Percentiles rank a stretch among this genome's conserved stretches.
Evolutionary conservation across 2,329 filamentous ascomycete species (phyloP).

Genomic region (Sclerotinia sclerotiorum): DNA sequence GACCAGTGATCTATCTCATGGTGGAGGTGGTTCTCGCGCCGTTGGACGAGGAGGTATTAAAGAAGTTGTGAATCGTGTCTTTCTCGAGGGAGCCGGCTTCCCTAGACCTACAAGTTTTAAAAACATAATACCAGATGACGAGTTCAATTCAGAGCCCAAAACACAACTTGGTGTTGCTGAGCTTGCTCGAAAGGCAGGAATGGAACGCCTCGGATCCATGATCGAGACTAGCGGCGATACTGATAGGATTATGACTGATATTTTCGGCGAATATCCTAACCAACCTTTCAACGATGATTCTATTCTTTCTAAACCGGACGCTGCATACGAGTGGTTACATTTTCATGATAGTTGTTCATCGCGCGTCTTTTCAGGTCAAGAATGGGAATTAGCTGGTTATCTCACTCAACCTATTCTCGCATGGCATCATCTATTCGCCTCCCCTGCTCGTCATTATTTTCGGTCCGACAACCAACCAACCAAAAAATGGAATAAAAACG

Average conservation of each 20-base stretch:
- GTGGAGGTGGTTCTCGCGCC: slow-evolving; percentile 69
- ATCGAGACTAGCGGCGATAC: slow-evolving; percentile 76
- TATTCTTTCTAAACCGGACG: slow-evolving; percentile 81
- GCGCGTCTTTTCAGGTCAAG: slow-evolving; percentile 77
- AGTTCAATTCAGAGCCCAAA: slow-evolving; percentile 45
- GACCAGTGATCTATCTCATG: slow-evolving; percentile 65
- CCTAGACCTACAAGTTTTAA: slow-evolving; percentile 39
- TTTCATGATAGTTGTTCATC: slow-evolving; percentile 86
- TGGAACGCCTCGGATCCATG: slow-evolving; percentile 72
- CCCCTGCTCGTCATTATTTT: slow-evolving; percentile 51
- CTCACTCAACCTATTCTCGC: slow-evolving; percentile 82
- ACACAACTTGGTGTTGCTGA: slow-evolving; percentile 70
- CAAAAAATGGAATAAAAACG: slow-evolving; percentile 45
- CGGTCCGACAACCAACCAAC: slow-evolving; percentile 43
- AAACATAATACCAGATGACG: slow-evolving; percentile 34
- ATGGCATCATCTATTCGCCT: slow-evolving; percentile 88
- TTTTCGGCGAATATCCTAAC: slow-evolving; percentile 82
- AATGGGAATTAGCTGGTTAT: slow-evolving; percentile 90
- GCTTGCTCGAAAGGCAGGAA: slow-evolving; percentile 68
- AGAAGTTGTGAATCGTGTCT: slow-evolving; percentile 76
- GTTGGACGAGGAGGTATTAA: slow-evolving; percentile 69
- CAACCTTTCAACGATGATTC: slow-evolving; percentile 93
- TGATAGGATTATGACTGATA: slow-evolving; percentile 76
- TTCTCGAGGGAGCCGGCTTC: slow-evolving; percentile 76
- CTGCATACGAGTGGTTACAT: slow-evolving; percentile 84